These are phyloP conservation scores for Xylogone sp. DNA, from an alignment of 2,329 filamentous ascomycete species.

Conservation along the genomic window DNA sequence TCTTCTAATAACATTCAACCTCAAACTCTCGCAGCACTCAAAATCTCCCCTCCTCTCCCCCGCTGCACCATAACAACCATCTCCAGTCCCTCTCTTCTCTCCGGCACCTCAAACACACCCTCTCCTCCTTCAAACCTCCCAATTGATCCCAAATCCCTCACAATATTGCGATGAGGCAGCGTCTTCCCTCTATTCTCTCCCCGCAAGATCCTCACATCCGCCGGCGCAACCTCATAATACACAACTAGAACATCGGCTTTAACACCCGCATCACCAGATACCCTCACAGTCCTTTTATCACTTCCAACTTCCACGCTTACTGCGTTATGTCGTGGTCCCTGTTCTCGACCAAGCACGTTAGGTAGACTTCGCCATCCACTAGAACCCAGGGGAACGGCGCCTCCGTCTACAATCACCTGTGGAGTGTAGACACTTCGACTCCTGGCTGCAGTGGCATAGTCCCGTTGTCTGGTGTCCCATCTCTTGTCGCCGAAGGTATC, in stretches of 20 bases:
- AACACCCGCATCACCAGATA: neutral
- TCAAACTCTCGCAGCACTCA: constrained; percentile 11
- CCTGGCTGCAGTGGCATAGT: constrained; percentile 11
- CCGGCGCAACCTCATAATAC: constrained; percentile 10
- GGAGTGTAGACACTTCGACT: constrained; percentile 14
- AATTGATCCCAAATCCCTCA: constrained; percentile 14
- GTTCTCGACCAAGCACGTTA: neutral
- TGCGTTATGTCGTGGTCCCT: neutral
- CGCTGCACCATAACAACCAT: constrained; percentile 15
- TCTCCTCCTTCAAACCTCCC: constrained; percentile 15
- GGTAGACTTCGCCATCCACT: neutral
- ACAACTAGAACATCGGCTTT: constrained; percentile 7
- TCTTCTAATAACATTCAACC: no score
- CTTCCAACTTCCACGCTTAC: neutral
- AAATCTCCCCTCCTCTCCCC: constrained; percentile 12
- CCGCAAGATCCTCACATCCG: constrained; percentile 12
- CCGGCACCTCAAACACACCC: constrained; percentile 6
- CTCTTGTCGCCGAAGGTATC: constrained; percentile 15
- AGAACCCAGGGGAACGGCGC: constrained; percentile 9
- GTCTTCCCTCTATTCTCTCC: constrained; percentile 16
- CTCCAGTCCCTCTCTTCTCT: constrained; percentile 10
- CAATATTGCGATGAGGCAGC: constrained; percentile 14
- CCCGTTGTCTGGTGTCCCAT: constrained; percentile 14
- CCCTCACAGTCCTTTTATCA: neutral
- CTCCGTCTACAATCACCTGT: constrained; percentile 18